Conservation (phyloP, 1,284 basidiomycete species). For the Austropuccinia psidii region DNA sequence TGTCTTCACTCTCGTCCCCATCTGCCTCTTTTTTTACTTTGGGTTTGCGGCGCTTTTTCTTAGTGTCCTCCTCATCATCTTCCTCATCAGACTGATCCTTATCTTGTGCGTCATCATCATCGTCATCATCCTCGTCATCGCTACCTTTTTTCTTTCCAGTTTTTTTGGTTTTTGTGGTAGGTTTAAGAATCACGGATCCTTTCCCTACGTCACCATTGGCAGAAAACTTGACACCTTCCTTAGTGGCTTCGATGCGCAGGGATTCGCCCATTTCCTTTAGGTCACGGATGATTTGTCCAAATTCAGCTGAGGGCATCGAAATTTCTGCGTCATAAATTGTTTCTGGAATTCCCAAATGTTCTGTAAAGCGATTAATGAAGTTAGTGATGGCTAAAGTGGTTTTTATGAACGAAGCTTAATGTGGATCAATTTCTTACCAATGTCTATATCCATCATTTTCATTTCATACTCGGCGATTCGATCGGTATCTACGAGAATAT, state of each 20-base stretch:
- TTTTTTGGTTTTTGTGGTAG: conserved; percentile 48
- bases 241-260: conserved; percentile 89
- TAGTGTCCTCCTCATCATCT: conserved; percentile 33
- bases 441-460: conserved; percentile 99
- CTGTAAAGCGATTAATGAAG: conserved; percentile 51
- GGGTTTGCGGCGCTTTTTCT: not conserved
- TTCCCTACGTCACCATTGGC: conserved; percentile 92
- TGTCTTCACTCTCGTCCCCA: conserved; percentile 26
- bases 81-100: conserved; percentile 34
- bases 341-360: conserved; percentile 93
- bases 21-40: conserved; percentile 42
- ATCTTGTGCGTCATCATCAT: not conserved
- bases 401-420: not conserved
- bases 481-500: conserved; percentile 63
- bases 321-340: conserved; percentile 95
- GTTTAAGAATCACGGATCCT: conserved; percentile 78
- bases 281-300: conserved; percentile 86
- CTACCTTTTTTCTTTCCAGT: conserved; percentile 48
- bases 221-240: conserved; percentile 91
- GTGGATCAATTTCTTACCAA: not conserved
- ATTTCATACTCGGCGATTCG: conserved; percentile 97
- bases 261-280: conserved; percentile 85
- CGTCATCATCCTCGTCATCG: conserved; percentile 47
- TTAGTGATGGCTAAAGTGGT: not conserved
- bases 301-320: conserved; percentile 77